These are phyloP conservation scores for Phanerochaete carnosa DNA, from an alignment of 768 basidiomycete genomes.

Conservation along the genomic window DNA sequence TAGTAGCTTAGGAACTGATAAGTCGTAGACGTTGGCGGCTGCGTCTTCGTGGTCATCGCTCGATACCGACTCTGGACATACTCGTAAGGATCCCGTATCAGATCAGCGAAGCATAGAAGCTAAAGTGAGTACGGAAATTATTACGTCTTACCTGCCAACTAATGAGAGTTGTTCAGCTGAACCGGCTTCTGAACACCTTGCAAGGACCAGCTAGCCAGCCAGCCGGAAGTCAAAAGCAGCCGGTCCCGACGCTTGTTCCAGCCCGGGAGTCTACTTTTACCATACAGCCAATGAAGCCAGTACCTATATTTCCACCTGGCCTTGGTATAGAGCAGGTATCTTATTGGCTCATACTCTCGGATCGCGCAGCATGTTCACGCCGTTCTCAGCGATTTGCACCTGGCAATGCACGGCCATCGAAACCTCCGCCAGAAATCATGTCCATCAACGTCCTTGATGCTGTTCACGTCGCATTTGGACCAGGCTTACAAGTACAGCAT, in stretches of 20 bases:
- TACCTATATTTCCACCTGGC: slow-evolving; percentile 21
- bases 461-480: slow-evolving; percentile 50
- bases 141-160: too few relatives aligned
- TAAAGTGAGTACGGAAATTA: neutral
- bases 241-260: too few relatives aligned
- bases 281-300: neutral
- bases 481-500: slow-evolving; percentile 58
- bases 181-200: neutral
- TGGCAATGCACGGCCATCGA: neutral
- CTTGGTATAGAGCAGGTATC: slow-evolving; percentile 19
- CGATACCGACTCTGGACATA: neutral
- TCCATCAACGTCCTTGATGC: slow-evolving; percentile 46
- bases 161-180: neutral
- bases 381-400: neutral
- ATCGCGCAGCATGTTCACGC: neutral
- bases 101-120: neutral
- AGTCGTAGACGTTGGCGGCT: neutral
- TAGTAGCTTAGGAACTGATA: too few relatives aligned
- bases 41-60: neutral
- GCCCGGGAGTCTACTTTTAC: neutral
- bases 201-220: neutral
- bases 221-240: neutral
- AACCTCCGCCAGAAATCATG: slow-evolving; percentile 4
- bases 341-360: neutral
- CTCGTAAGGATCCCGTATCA: neutral